Percentiles rank a stretch among this genome's conserved stretches.
phyloP scores from a whole-genome alignment of 1,284 basidiomycete species.

The Dichomitus squalens region DNA sequence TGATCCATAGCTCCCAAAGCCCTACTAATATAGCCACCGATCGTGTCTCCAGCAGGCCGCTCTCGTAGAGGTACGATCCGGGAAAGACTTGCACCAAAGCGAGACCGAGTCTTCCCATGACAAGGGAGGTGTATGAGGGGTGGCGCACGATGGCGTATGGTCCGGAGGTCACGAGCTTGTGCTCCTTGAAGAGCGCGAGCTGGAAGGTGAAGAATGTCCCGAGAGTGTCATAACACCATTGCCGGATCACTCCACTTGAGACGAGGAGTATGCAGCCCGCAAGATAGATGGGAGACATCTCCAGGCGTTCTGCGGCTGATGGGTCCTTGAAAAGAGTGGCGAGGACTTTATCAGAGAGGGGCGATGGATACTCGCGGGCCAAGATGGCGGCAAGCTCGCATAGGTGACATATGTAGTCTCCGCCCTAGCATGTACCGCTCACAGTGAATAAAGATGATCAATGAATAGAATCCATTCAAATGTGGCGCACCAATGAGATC shows the following conservation, averaged over 20 bases:
- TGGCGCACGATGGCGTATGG: slow-evolving; percentile 25
- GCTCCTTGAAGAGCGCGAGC: slow-evolving; percentile 14
- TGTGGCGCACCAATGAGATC: neutral
- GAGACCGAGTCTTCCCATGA: neutral
- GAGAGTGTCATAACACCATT: slow-evolving; percentile 13
- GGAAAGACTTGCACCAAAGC: slow-evolving; percentile 2
- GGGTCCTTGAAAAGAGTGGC: neutral
- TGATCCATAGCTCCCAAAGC: neutral
- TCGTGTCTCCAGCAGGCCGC: slow-evolving; percentile 1
- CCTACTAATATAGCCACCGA: neutral
- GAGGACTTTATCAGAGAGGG: neutral
- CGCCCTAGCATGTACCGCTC: neutral
- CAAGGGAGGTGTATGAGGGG: slow-evolving; percentile 15
- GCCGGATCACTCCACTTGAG: slow-evolving; percentile 5
- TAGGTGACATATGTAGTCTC: neutral
- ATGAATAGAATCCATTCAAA: neutral
- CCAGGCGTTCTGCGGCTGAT: neutral
- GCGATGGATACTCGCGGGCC: neutral
- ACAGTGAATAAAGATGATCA: neutral
- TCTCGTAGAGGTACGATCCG: slow-evolving; percentile 5
- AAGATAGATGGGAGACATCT: neutral
- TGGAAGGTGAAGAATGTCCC: slow-evolving; percentile 21
- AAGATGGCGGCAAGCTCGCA: slow-evolving; percentile 4
- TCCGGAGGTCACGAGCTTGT: slow-evolving; percentile 20
- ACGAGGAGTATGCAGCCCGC: slow-evolving; percentile 1